Base-by-base conservation (phyloP, 1,284 basidiomycete species). In the Ustilago nuda region DNA sequence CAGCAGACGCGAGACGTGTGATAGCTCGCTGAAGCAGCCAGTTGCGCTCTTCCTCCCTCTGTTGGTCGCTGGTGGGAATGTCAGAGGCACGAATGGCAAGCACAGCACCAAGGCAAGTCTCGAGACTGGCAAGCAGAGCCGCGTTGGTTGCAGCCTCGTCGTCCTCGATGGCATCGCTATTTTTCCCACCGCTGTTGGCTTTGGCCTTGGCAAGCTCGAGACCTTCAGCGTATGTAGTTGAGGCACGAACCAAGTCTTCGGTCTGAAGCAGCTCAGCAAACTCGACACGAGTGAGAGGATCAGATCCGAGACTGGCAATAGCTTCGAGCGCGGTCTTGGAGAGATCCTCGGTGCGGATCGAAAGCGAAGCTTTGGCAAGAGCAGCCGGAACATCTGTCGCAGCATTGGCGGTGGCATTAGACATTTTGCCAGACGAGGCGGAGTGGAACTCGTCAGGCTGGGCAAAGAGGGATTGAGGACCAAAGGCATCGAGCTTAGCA, bases 211-310 rank as follows among this genome's bases (percentile, higher is more conserved):
- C 73, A 13, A 75, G 64, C 41, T 68, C 69, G 41, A 80, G 77
- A 15, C 70, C 75, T 36, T 67, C 70, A 30, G 71, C 69, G 35
- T 79, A 79, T 15, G 72, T 64, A 32, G 66, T 43, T 6, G 75
- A 58, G 17, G 81, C 79, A 12, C 78, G 79, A 19, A 69, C 60
- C 4, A 82, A 66, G 36, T 74, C 71, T 54, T 82, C 81, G 45
- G 66, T 72, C 63, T 75, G 78, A n/a, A 78, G 70, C 37, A 81
- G 58, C 51, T 82, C 71, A 37, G 81, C 81, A 19, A 81, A 65
- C 65, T 82, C 77, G 56, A 80, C 78, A 52, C 75, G 76, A 27
- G 71, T 68, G 5, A 80, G 67, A n/a, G 72, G 75, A 43, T 82
- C 80, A 13, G 72, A 62, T 19, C 74, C 80, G 1, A 82, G 70